Conservation (phyloP, 148 eudicot species). For the Hydrangea macrophylla region DNA sequence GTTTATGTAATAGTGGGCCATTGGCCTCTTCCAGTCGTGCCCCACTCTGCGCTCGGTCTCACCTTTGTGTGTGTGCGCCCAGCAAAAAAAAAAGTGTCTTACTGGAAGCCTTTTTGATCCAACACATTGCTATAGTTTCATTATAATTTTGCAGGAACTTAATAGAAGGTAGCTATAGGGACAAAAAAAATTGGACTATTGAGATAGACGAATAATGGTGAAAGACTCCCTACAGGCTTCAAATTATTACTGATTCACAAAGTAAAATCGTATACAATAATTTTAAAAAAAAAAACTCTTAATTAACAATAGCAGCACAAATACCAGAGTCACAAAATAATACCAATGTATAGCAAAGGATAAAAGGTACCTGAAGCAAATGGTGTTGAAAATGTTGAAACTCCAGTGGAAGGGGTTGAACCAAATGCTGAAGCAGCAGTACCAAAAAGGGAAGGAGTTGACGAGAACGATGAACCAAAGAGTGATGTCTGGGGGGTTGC, state of each 20-base stretch:
- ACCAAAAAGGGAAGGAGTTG: slow-evolving; percentile 48
- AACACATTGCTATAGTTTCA: too few relatives aligned
- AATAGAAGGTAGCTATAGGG: not conserved
- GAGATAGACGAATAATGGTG: too few relatives aligned
- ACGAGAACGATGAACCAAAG: slow-evolving; percentile 41
- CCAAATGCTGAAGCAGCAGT: slow-evolving; percentile 40
- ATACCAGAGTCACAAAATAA: not conserved
- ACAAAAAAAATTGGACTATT: too few relatives aligned
- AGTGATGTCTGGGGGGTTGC: slow-evolving; percentile 63
- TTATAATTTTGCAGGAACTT: not conserved
- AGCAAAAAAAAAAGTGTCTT: too few relatives aligned
- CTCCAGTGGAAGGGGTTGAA: slow-evolving; percentile 49
- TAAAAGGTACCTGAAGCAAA: slow-evolving; percentile 55
- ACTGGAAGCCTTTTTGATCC: too few relatives aligned
- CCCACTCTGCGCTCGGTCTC: too few relatives aligned
- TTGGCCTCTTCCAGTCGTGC: too few relatives aligned
- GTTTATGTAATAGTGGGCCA: too few relatives aligned
- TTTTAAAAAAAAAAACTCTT: not conserved
- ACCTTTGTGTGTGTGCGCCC: too few relatives aligned
- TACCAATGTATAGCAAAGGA: not conserved
- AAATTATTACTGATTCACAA: not conserved
- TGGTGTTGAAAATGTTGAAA: slow-evolving; percentile 55
- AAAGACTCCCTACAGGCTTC: too few relatives aligned
- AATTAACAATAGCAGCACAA: not conserved
- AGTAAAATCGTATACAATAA: not conserved